Base-by-base conservation (phyloP, 2,329 filamentous ascomycete species). In the Fusarium sp. region DNA sequence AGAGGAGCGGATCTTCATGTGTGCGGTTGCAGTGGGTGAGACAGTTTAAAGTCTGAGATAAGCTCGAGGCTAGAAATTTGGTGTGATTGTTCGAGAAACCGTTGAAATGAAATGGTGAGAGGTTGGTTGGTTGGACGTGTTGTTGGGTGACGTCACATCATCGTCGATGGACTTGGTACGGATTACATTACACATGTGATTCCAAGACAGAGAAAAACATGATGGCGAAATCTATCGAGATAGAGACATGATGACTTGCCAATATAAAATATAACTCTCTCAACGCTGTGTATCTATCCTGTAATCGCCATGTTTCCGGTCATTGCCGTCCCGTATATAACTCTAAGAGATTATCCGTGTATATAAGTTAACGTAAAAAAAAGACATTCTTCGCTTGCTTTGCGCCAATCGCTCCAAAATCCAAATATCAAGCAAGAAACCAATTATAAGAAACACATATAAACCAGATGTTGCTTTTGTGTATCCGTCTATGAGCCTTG, bases 1-100 rank as follows among this genome's bases (percentile, higher is more conserved):
- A 5, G 67, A 67, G 12, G 73, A 68, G 34, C 72, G 72, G 19
- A 75, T 75, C 59, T 73, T 69, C 74, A 76, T 75, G n/a, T 24
- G 32, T 32, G 28, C 35, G 28, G 11, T 31, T n/a, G 31, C 32
- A 19, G 26, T 44, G 28, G n/a, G 29, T 19, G n/a, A n/a, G n/a
- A 26, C 6, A 22, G 13, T 29, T 6, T 24, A 34, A 5, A 29
- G 32, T 46, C 8, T 48, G 19, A 41, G 25, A 36, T 51, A 44
- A 32, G 36, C 24, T 55, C 35, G 26, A 25, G n/a, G 31, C 50
- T 55, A 45, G 35, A 45, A 46, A 26, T 11, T 40, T 19, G 29
- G 11, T 7, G 19, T 39, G 3, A 26, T 44, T 41, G 41, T 59
- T 63, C 13, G 59, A 55, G 40, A 64, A 47, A 34, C 25, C 26